Conservation (phyloP, 805 yeast species). For the Clavispora fructus region DNA sequence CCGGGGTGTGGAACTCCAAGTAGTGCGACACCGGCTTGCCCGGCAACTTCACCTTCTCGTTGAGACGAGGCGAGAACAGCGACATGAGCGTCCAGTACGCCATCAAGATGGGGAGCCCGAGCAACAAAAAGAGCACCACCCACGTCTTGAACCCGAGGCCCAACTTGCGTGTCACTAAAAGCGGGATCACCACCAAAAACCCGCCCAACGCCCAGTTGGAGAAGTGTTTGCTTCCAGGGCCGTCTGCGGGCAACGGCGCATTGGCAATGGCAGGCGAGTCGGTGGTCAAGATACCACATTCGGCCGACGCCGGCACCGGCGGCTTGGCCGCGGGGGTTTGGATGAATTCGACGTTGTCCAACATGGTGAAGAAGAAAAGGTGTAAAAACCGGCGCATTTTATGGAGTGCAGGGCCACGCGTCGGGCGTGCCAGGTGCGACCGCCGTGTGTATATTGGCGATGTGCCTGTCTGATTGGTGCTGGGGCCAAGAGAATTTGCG, state of each 20-base stretch:
- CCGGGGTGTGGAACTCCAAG: constrained; percentile 74
- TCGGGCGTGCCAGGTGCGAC: not conserved
- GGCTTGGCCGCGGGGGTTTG: constrained; percentile 52
- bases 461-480: too few species aligned
- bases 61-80: constrained; percentile 73
- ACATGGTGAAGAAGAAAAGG: constrained; percentile 19
- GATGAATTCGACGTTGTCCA: constrained; percentile 46
- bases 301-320: constrained; percentile 26
- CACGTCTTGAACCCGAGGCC: constrained; percentile 70
- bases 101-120: constrained; percentile 67
- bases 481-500: too few species aligned
- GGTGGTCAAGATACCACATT: constrained; percentile 35
- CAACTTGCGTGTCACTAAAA: constrained; percentile 54
- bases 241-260: constrained; percentile 88
- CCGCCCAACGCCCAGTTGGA: constrained; percentile 52
- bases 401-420: not conserved
- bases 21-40: constrained; percentile 73
- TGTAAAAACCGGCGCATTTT: not conserved
- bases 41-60: constrained; percentile 72
- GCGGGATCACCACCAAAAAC: constrained; percentile 55
- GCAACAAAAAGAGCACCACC: constrained; percentile 50
- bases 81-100: constrained; percentile 80
- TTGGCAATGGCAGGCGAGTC: constrained; percentile 69
- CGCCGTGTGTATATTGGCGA: not conserved
- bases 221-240: constrained; percentile 78